Evolutionary conservation across 768 basidiomycete species (phyloP).

Genomic region (Calocybe indica): DNA sequence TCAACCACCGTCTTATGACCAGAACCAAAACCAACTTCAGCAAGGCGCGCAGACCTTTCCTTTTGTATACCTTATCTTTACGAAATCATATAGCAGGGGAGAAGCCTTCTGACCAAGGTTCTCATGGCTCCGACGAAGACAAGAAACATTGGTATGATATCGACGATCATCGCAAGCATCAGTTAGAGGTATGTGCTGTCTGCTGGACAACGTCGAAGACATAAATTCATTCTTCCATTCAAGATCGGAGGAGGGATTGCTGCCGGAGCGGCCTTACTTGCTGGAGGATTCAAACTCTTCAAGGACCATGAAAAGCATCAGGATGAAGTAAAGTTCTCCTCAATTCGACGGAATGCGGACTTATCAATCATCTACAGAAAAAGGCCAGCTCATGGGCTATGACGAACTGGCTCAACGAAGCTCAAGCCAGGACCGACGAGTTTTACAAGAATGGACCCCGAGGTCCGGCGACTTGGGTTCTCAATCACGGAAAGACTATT

Average conservation of each 20-base stretch:
- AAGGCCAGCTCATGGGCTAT: constrained; percentile 43
- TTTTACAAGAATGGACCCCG: constrained; percentile 38
- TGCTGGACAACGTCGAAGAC: not conserved
- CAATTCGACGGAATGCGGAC: not conserved
- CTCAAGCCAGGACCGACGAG: constrained; percentile 44
- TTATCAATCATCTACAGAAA: constrained; percentile 27
- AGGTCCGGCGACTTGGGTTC: constrained; percentile 56
- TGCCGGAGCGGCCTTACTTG: constrained; percentile 46
- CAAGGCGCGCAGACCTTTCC: constrained; percentile 14
- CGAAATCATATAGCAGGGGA: constrained; percentile 31
- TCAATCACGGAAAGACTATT: constrained; percentile 52
- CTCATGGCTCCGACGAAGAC: not conserved
- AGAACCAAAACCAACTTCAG: constrained; percentile 12
- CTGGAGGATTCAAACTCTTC: constrained; percentile 44
- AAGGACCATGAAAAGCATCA: constrained; percentile 51
- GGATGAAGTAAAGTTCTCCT: constrained; percentile 35
- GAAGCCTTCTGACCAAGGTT: constrained; percentile 27
- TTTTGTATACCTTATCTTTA: constrained; percentile 7
- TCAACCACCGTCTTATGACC: constrained; percentile 16
- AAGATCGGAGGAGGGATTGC: constrained; percentile 59
- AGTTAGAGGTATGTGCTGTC: constrained; percentile 42
- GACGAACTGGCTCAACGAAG: constrained; percentile 51
- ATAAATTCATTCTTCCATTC: not conserved
- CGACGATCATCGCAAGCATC: constrained; percentile 50
- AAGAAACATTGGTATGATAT: constrained; percentile 41